phyloP scores from a whole-genome alignment of 371 early-diverging fungal species.

The Lichtheimia corymbifera region DNA sequence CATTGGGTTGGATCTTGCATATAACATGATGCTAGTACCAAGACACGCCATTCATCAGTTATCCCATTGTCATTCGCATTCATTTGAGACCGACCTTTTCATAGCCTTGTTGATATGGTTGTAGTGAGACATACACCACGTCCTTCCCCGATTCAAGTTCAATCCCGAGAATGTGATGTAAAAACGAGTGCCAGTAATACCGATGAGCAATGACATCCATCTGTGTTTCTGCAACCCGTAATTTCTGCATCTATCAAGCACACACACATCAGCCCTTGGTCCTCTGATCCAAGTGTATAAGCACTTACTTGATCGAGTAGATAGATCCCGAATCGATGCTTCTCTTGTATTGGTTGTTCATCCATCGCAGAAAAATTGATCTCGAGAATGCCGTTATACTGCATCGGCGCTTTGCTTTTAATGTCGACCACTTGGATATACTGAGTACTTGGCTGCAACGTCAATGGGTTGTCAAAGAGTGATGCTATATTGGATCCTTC shows the following conservation, averaged over 20 bases:
- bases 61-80: no score
- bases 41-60: no score
- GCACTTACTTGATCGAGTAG: conserved; percentile 41
- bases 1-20: not conserved
- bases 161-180: not conserved
- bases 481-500: not conserved
- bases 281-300: not conserved
- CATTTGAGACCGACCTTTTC: not conserved
- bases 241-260: not conserved
- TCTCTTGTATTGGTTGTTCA: conserved; percentile 9
- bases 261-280: not conserved
- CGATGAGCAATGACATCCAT: not conserved
- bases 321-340: conserved; percentile 39
- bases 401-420: conserved; percentile 5
- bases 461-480: not conserved
- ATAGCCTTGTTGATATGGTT: conserved; percentile 7
- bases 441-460: conserved; percentile 6
- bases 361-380: conserved; percentile 24
- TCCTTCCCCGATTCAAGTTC: not conserved
- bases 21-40: not conserved
- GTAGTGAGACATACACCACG: not conserved
- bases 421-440: conserved; percentile 19
- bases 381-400: conserved; percentile 27
- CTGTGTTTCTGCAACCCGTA: not conserved
- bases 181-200: not conserved